A percentile compares a stretch with the other conserved stretches of the same genome.
Evolutionary conservation across 129 eudicot species (phyloP).

Genomic region (Gnaphalium uliginosum): DNA sequence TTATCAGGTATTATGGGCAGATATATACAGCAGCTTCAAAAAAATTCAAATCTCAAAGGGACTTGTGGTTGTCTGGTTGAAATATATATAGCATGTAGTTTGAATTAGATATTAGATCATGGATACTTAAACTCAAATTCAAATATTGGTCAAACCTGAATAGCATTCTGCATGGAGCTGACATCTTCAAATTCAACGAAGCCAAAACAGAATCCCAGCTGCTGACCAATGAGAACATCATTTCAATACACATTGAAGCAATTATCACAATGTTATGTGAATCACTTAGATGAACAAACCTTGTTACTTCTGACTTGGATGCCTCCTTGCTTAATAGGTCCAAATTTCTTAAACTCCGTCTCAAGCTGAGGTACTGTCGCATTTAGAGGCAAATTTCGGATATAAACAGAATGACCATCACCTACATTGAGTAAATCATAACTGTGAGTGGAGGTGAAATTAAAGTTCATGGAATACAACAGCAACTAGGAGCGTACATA

Average conservation of each 20-base stretch:
- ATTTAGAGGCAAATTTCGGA: constrained; percentile 67
- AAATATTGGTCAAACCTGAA: constrained; percentile 52
- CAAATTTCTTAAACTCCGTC: constrained; percentile 67
- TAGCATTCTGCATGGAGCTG: constrained; percentile 73
- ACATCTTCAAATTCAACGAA: constrained; percentile 62
- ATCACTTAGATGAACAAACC: constrained; percentile 42
- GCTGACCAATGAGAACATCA: constrained; percentile 32
- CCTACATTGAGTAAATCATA: constrained; percentile 35
- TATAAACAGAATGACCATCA: constrained; percentile 73
- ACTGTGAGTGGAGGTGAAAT: constrained; percentile 3
- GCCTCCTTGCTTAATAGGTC: constrained; percentile 76
- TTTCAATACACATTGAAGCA: constrained; percentile 16
- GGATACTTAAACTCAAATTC: background rate
- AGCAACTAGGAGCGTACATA: background rate
- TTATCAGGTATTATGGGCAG: background rate
- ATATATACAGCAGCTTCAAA: background rate
- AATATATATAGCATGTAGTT: background rate
- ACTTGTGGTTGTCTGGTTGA: background rate
- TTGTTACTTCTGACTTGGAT: constrained; percentile 88
- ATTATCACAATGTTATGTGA: background rate
- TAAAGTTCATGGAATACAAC: background rate
- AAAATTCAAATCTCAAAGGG: background rate
- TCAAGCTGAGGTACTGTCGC: constrained; percentile 65
- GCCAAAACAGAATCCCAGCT: constrained; percentile 55
- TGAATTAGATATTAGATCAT: background rate